A percentile compares a stretch with the other conserved stretches of the same genome.
phyloP scores from a whole-genome alignment of 2,329 filamentous ascomycete species.

The Cercospora sesami region DNA sequence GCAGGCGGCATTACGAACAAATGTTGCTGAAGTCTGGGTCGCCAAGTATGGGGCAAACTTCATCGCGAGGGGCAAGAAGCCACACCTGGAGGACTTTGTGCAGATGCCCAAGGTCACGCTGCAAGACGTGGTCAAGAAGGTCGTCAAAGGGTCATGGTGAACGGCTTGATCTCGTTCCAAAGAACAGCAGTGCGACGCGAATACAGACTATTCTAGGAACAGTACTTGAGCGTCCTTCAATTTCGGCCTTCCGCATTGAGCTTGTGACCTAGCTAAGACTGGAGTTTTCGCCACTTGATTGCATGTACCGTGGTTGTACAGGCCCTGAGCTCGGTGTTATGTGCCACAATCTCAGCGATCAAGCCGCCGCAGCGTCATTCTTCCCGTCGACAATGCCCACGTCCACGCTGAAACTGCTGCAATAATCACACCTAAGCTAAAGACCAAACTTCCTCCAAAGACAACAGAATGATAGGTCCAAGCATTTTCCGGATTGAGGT shows the following conservation, averaged over 20 bases:
- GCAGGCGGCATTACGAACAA: slow-evolving; percentile 12
- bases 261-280: background rate
- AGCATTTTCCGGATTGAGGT: slow-evolving; percentile 55
- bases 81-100: slow-evolving; percentile 17
- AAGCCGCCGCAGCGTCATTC: slow-evolving; percentile 31
- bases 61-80: slow-evolving; percentile 15
- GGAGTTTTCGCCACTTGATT: background rate
- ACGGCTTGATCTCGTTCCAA: background rate
- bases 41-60: slow-evolving; percentile 20
- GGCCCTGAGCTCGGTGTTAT: background rate
- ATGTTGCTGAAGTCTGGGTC: slow-evolving; percentile 22
- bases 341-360: background rate
- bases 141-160: background rate
- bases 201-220: background rate
- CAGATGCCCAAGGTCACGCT: slow-evolving; percentile 18
- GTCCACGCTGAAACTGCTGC: slow-evolving; percentile 55
- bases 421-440: slow-evolving; percentile 61
- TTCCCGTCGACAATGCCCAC: slow-evolving; percentile 52
- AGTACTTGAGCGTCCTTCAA: background rate
- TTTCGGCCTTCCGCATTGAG: background rate
- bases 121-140: slow-evolving; percentile 10
- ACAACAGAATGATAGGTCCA: slow-evolving; percentile 68
- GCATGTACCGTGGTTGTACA: background rate
- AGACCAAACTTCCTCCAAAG: slow-evolving; percentile 68
- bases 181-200: background rate